phyloP scores from a whole-genome alignment of 495 filamentous ascomycete genomes.

The Tuber aestivum region DNA sequence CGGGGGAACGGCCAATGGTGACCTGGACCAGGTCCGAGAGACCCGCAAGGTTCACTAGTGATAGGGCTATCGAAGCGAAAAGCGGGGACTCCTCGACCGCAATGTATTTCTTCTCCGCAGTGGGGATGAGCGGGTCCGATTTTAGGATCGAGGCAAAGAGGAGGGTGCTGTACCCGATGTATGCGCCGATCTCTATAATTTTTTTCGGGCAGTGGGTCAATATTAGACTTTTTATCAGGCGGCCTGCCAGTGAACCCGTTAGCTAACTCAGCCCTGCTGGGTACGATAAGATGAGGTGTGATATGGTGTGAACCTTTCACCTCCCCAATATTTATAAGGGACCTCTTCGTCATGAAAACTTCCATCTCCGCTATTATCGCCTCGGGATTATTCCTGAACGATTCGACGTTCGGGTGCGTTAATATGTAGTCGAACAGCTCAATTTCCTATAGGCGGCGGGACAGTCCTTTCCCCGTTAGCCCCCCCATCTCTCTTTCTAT shows the following conservation, averaged over 20 bases:
- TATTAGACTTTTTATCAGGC: constrained; percentile 61
- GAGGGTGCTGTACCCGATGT: constrained; percentile 73
- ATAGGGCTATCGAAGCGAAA: constrained; percentile 58
- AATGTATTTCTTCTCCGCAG: constrained; percentile 18
- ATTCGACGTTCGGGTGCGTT: constrained; percentile 49
- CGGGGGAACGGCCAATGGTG: constrained; percentile 59
- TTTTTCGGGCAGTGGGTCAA: constrained; percentile 56
- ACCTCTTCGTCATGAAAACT: constrained; percentile 58
- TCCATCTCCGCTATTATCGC: constrained; percentile 65
- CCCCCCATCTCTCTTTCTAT: neutral
- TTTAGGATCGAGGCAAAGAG: constrained; percentile 59
- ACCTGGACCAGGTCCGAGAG: constrained; percentile 61
- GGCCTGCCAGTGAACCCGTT: constrained; percentile 25
- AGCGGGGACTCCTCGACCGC: constrained; percentile 63
- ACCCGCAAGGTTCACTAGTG: constrained; percentile 62
- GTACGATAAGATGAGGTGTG: neutral
- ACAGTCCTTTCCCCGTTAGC: constrained; percentile 42
- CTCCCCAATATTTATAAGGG: constrained; percentile 74
- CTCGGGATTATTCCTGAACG: constrained; percentile 51
- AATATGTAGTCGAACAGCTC: constrained; percentile 67
- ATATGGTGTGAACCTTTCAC: constrained; percentile 52
- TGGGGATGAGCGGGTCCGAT: constrained; percentile 46
- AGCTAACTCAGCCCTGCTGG: neutral
- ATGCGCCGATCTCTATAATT: constrained; percentile 76
- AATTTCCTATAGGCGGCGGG: constrained; percentile 66